These are phyloP conservation scores for Coelastrella sp. DNA, from an alignment of 139 green algal genomes.

Conservation along the genomic window DNA sequence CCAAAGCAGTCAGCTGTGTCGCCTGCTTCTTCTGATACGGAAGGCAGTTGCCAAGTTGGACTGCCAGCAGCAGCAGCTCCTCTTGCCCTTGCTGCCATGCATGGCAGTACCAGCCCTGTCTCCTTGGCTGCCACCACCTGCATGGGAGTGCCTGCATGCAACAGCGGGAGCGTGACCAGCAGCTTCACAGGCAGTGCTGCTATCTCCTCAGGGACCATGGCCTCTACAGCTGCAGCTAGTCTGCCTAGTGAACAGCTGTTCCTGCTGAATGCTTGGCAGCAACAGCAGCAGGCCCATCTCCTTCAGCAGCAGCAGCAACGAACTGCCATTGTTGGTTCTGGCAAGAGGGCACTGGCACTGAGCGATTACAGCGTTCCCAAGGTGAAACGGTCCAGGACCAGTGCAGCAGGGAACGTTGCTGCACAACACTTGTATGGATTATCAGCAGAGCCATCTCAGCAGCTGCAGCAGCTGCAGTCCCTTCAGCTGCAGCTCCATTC, in stretches of 20 bases:
- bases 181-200: background rate
- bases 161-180: background rate
- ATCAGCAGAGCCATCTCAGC: background rate
- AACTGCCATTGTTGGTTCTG: background rate
- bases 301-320: conserved; percentile 12
- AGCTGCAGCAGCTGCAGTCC: background rate
- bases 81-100: background rate
- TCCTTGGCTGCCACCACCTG: background rate
- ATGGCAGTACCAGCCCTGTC: background rate
- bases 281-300: background rate
- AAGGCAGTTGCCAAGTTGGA: background rate
- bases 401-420: background rate
- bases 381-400: background rate
- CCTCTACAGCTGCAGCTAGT: background rate
- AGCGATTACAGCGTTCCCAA: background rate
- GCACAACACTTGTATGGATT: conserved; percentile 19
- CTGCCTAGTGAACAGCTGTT: conserved; percentile 23
- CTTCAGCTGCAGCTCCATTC: background rate
- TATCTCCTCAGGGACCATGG: background rate
- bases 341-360: background rate
- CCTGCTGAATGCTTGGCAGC: conserved; percentile 2
- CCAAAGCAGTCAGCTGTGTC: background rate
- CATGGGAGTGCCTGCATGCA: background rate
- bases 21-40: background rate
- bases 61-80: background rate